Base-by-base conservation (phyloP, 768 basidiomycete genomes). In the Leccinum subgranulosum region DNA sequence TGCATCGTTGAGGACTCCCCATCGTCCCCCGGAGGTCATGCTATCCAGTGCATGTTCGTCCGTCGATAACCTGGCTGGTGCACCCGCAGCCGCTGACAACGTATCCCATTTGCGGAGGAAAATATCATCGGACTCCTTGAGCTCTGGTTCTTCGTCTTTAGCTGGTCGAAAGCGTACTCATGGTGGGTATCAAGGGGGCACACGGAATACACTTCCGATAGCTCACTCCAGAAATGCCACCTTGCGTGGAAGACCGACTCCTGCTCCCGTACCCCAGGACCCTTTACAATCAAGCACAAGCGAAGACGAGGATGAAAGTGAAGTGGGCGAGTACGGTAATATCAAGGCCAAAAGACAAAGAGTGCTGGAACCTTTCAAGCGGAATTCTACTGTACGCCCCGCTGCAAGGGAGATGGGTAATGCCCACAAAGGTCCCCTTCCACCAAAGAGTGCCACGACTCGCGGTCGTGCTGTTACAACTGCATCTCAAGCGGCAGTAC, bases 1-100 rank as follows among this genome's bases (percentile, higher is more conserved):
- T 54, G 75, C 82, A 31, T 89, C 88, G 1, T 74, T 90, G 58
- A 82, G 79, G 56, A 90, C 88, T 3, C 88, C 88, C 10, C 69
- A 77, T 57, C 74, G 71, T 43, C 61, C 70, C 43, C 56, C 60
- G 11, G 39, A 65, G 49, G 52, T 60, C 6, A 61, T 69, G 2
- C 64, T 58, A 33, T 69, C 60, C 15, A 60, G 56, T 51, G 62
- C 63, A 39, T 56, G 58, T 51, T 66, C 68, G 54, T 73, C 71
- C 21, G 64, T 46, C 12, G 71, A 61, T 31, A 69, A 66, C 49
- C 55, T 71, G 60, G 54, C 60, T 11, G 67, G 77, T 41, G 67
- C 73, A 21, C 62, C 80, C 56, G 76, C 76, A 4, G 76, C 78
- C 9, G 64, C 69, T 23, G 74, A 75, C 49, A 68, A 77, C 50